These are phyloP conservation scores for Aspergillus spinulosporus DNA, from an alignment of 2,329 filamentous ascomycete species.

Conservation along the genomic window DNA sequence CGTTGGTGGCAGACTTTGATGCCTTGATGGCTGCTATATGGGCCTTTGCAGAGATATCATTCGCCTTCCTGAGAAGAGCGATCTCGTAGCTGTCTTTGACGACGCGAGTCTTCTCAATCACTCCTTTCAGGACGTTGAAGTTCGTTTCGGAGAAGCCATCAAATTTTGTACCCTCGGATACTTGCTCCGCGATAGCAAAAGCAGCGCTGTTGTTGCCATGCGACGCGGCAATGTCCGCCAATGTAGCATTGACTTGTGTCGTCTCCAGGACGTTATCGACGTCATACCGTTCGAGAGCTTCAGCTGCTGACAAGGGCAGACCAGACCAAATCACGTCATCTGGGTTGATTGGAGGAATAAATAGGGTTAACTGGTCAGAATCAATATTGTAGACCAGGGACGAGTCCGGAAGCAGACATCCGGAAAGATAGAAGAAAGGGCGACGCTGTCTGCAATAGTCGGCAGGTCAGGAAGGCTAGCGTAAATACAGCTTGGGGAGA, in stretches of 20 bases:
- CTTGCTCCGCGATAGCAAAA: conserved; percentile 76
- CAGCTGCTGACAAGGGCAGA: conserved; percentile 72
- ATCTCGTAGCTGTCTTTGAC: conserved; percentile 87
- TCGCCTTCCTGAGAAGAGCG: conserved; percentile 76
- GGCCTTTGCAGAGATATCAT: conserved; percentile 73
- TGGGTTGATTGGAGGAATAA: conserved; percentile 84
- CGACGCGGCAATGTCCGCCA: conserved; percentile 52
- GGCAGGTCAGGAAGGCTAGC: conserved; percentile 10
- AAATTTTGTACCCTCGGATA: conserved; percentile 71
- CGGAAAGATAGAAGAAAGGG: conserved; percentile 92
- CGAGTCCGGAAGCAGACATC: conserved; percentile 77
- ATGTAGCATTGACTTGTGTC: conserved; percentile 72
- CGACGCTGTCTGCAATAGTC: conserved; percentile 69
- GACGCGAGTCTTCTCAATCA: conserved; percentile 78
- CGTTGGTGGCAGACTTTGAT: conserved; percentile 66
- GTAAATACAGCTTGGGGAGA: background rate
- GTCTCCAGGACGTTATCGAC: conserved; percentile 75
- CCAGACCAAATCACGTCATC: conserved; percentile 93
- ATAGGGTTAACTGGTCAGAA: conserved; percentile 73
- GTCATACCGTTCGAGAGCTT: conserved; percentile 76
- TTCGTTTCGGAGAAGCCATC: conserved; percentile 68
- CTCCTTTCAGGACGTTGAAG: conserved; percentile 59
- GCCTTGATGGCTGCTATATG: conserved; percentile 71
- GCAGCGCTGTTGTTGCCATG: conserved; percentile 53
- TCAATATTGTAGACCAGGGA: conserved; percentile 78